These are phyloP conservation scores for Coemansia sp. DNA, from an alignment of 192 early-diverging fungal species.

Conservation along the genomic window DNA sequence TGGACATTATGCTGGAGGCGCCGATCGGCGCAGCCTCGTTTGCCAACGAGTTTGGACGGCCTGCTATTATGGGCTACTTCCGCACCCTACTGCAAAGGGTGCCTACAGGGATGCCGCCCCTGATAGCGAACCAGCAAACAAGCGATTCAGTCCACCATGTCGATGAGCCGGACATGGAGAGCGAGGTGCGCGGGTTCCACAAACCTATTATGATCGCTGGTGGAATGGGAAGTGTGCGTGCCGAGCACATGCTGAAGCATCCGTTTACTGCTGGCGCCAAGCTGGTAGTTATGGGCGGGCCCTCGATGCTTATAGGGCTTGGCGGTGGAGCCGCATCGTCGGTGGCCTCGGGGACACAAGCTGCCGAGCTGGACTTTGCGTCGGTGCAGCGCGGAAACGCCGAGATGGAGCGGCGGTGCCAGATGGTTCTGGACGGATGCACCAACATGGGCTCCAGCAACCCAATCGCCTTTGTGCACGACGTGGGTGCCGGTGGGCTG, in stretches of 20 bases:
- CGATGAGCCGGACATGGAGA: slow-evolving; percentile 53
- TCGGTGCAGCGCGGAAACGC: slow-evolving; percentile 99
- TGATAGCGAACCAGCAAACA: background rate
- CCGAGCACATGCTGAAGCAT: slow-evolving; percentile 86
- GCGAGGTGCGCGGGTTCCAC: slow-evolving; percentile 92
- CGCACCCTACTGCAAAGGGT: slow-evolving; percentile 76
- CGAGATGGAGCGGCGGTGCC: slow-evolving; percentile 97
- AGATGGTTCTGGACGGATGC: slow-evolving; percentile 96
- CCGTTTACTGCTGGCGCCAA: slow-evolving; percentile 76
- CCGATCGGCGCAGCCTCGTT: slow-evolving; percentile 98
- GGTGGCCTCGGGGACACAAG: slow-evolving; percentile 83
- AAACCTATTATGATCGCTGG: slow-evolving; percentile 99
- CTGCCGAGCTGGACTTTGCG: slow-evolving; percentile 91
- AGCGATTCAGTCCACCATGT: slow-evolving; percentile 4
- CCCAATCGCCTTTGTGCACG: slow-evolving; percentile 93
- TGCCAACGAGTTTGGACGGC: slow-evolving; percentile 99
- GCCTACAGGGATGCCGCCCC: slow-evolving; percentile 23
- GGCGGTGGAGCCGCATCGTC: slow-evolving; percentile 99
- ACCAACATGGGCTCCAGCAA: slow-evolving; percentile 74
- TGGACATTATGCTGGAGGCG: slow-evolving; percentile 98
- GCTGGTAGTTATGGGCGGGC: slow-evolving; percentile 92
- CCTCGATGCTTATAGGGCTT: slow-evolving; percentile 97
- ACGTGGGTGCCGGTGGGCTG: slow-evolving; percentile 98
- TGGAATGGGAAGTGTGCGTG: slow-evolving; percentile 90
- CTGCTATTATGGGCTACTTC: slow-evolving; percentile 94